Evolutionary conservation across 371 early-diverging fungal genomes (phyloP), one percentile per base, ranked within the genome.

Genomic region (Mortierella sp.): DNA sequence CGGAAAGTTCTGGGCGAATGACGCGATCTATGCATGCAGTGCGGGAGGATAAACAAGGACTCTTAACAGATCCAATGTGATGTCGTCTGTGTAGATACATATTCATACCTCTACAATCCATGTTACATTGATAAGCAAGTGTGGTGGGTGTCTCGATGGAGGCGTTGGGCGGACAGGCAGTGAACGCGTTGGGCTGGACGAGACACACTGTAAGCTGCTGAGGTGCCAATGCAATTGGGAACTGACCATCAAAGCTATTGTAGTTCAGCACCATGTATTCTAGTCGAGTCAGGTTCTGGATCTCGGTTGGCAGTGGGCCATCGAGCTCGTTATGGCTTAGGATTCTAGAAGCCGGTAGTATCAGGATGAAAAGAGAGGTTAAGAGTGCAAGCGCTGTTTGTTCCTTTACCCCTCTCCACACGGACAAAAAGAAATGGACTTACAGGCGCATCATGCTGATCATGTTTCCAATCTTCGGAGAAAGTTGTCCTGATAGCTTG

Each of bases 81-180:
- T 4, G 19, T 19, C 16, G 34, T 10, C 34, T 7, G 10, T 10
- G 10, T 10, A 10, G 34, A 34, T 34, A 34, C 34, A 10, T 34
- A 34, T 16, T 53, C 10, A n/a, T 41, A 66, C 66, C 61, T 54
- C 54, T 46, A 56, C 86, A 85, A 44, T 85, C 81, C 10, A 85
- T 67, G 8, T 81, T 80, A 45, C 88, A 87, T 56, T 82, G 85
- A 72, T 82, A 84, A 0, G 88, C 85, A 44, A 87, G 43, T 8
- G 82, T 81, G 12, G 79, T 57, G 9, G 80, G 71, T 19, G 82
- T 81, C 19, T 64, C 63, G 13, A 79, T 45, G 2, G 86, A 66
- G n/a, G 63, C 66, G 47, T 63, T 67, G 25, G 80, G 79, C 16
- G 87, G 87, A 48, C 85, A 87, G 0, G 73, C 63, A 39, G 81